Base-by-base conservation (phyloP, 1,139 yeast species). In the Casaregolazyma lundiana region DNA sequence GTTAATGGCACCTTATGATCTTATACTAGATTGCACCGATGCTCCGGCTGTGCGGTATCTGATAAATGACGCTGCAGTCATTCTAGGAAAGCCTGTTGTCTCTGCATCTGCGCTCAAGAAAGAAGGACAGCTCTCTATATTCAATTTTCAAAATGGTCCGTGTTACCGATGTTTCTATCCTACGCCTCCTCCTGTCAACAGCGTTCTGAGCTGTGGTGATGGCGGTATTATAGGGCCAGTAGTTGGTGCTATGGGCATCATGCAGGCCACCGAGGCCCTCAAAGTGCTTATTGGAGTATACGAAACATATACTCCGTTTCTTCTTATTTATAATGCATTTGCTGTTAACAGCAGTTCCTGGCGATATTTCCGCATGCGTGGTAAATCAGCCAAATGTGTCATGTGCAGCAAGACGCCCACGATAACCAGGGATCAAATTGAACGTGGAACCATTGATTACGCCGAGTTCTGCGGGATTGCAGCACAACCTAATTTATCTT, bases 181-280 rank as follows among this genome's bases (percentile, higher is more conserved):
- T 0, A 70, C 69, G 9, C 96, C 98, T 0, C 97, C 99, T 0
- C 81, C 94, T 0, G 85, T 96, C 0, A 81, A 78, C 46, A 73
- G 87, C 1, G 89, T 90, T 0, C 77, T 90, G 0, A 77, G 95
- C 0, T 94, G 99, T 59, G 79, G 88, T 7, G 97, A 89, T 64
- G 96, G 96, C 2, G 99, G 99, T 2, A 95, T 94, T 1, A 66
- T 94, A 18, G 98, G 98, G 0, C 96, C 98, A 0, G 94, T 92
- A 5, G 95, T 94, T 42, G 99, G 98, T 0, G 60, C 89, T 1
- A 79, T 92, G 62, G 99, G 99, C 3, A 73, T 81, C 0, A 73
- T 86, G 70, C 94, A 94, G 84, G 95, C 96, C 0, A 69, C 85
- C 26, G 98, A 94, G 59, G 74, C 96, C 0, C 75, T 94, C 41